Percentiles rank a stretch among this genome's conserved stretches.
phyloP scores from a whole-genome alignment of 2,329 filamentous ascomycete genomes.

The Cladosporium sphaerospermum region DNA sequence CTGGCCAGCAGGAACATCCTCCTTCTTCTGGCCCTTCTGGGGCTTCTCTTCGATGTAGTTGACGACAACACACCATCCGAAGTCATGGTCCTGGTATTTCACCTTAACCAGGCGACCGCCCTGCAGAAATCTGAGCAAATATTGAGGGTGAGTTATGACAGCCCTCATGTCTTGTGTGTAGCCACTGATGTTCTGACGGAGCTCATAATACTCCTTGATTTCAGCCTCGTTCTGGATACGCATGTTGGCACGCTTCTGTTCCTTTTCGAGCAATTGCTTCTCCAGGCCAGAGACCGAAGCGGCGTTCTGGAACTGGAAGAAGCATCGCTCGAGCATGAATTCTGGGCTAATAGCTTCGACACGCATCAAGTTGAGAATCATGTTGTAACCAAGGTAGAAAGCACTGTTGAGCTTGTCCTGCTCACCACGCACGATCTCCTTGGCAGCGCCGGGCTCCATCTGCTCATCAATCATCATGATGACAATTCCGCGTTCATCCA shows the following conservation, averaged over 20 bases:
- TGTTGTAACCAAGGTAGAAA: constrained; percentile 97
- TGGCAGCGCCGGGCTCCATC: constrained; percentile 90
- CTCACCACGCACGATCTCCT: constrained; percentile 90
- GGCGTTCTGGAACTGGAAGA: constrained; percentile 96
- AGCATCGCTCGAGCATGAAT: constrained; percentile 97
- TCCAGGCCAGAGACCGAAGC: constrained; percentile 79
- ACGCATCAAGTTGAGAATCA: constrained; percentile 92
- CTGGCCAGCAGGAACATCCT: constrained; percentile 67
- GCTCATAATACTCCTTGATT: constrained; percentile 89
- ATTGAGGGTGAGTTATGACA: constrained; percentile 85
- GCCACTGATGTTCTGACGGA: constrained; percentile 74
- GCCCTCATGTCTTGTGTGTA: constrained; percentile 85
- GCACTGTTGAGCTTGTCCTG: constrained; percentile 97
- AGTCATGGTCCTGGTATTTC: constrained; percentile 72
- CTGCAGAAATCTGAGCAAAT: constrained; percentile 79
- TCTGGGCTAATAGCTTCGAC: constrained; percentile 99
- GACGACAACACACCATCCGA: constrained; percentile 89
- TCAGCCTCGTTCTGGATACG: constrained; percentile 78
- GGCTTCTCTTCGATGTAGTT: constrained; percentile 58
- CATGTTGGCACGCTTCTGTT: constrained; percentile 66
- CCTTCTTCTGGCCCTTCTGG: constrained; percentile 58
- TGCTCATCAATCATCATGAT: constrained; percentile 99
- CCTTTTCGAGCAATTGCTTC: constrained; percentile 71
- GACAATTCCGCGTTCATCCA: constrained; percentile 95
- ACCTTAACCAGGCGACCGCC: constrained; percentile 82